Evolutionary conservation across 2,329 filamentous ascomycete genomes (phyloP), one percentile per base, ranked within the genome.

Genomic region (Calcarisporium arbuscula): DNA sequence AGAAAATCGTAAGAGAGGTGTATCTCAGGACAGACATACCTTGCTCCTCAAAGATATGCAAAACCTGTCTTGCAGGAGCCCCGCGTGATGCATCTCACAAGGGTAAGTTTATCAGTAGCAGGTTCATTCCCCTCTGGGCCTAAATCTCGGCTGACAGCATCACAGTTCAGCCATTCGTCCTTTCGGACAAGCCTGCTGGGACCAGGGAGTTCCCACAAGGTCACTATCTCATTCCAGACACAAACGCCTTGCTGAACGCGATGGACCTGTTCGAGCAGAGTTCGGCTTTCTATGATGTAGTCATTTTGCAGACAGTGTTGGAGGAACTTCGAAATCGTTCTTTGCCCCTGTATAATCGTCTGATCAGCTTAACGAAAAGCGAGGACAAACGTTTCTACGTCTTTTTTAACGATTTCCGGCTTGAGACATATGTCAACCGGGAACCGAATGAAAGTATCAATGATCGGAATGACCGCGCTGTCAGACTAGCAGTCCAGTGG

Each of bases 321-420:
- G 92, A 98, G 61, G 92, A 98, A 65, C 74, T 98, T 40, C 85
- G 88, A 55, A 95, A 95, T 58, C 79, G 89, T 48, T 96, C 90
- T 10, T 63, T 96, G 41, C 92, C 92, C 27, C 76, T 98, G 23
- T 98, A 96, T 66, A 95, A 95, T 59, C 85, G 92, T 25, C 69
- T 98, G 32, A 78, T 96, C 46, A 80, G 84, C 16, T 69, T 98
- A 44, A 94, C 89, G 25, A 94, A 90, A 62, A 95, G 90, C 53
- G 88, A 95, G 50, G 88, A 94, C 46, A 98, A 98, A 69, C 80
- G 90, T 35, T 96, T 95, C 57, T 95, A 96, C 54, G 86, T 98
- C 34, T 98, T 98, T 59, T 96, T 96, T 75, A 98, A 98, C 58
- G 92, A 98, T 51, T 98, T 98, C 55, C 77, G 90, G 33, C 69